Conservation (phyloP, 2,329 filamentous ascomycete genomes). For the Ophiostoma quercus region DNA sequence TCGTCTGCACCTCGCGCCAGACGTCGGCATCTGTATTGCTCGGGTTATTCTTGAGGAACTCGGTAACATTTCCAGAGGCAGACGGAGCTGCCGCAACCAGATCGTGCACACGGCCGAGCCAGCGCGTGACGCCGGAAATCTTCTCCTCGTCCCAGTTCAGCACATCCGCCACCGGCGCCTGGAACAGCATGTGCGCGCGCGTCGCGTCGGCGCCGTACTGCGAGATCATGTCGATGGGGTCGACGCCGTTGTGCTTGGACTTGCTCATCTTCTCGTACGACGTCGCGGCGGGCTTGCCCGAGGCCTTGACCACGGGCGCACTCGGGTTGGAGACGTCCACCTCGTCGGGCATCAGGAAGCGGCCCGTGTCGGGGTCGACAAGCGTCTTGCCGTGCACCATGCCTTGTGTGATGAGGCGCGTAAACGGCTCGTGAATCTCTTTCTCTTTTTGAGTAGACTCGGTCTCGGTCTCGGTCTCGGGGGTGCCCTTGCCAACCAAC, state of each 20-base stretch:
- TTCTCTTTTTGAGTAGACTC: constrained; percentile 28
- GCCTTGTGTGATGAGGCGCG: constrained; percentile 75
- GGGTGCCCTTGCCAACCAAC: constrained; percentile 29
- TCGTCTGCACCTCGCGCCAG: constrained; percentile 62
- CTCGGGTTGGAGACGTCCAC: constrained; percentile 57
- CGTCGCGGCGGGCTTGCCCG: constrained; percentile 53
- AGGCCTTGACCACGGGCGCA: constrained; percentile 57
- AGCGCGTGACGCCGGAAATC: constrained; percentile 74
- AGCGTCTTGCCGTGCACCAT: constrained; percentile 91
- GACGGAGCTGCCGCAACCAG: constrained; percentile 38
- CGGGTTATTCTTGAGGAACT: constrained; percentile 30
- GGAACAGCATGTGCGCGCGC: constrained; percentile 81
- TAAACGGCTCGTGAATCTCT: constrained; percentile 66
- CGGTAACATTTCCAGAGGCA: constrained; percentile 28
- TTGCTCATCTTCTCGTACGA: constrained; percentile 93
- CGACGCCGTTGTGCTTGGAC: constrained; percentile 87
- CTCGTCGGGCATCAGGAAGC: constrained; percentile 71
- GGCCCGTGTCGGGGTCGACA: constrained; percentile 65
- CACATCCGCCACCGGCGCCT: constrained; percentile 76
- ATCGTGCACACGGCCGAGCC: constrained; percentile 65
- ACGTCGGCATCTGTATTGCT: constrained; percentile 46
- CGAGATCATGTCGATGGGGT: constrained; percentile 66
- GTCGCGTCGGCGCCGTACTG: constrained; percentile 79
- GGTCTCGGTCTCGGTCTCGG: neutral
- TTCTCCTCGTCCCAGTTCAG: constrained; percentile 84